phyloP scores from a whole-genome alignment of 2,329 filamentous ascomycete species.

The Cephalotrichum gorgonifer region DNA sequence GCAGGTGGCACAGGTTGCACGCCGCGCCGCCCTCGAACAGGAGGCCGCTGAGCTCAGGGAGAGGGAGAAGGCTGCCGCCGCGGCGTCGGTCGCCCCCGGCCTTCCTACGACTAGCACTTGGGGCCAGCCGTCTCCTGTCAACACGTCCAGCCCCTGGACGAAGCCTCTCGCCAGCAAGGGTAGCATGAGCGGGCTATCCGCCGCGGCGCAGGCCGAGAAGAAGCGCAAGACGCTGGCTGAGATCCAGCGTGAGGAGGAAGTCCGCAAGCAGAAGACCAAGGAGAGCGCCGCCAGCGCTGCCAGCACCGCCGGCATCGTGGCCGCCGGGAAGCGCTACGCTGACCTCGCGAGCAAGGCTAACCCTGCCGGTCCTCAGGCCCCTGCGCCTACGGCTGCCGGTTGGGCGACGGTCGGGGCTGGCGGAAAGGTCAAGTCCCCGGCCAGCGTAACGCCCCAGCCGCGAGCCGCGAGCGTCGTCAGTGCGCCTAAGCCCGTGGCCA shows the following conservation, averaged over 20 bases:
- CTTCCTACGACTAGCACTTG: conserved; percentile 84
- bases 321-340: conserved; percentile 77
- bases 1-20: conserved; percentile 65
- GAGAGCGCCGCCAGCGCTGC: conserved; percentile 23
- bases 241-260: conserved; percentile 93
- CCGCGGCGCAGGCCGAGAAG: conserved; percentile 6
- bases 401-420: conserved; percentile 95
- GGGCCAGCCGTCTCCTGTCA: conserved; percentile 68
- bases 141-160: conserved; percentile 55
- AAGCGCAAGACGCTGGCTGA: conserved; percentile 85
- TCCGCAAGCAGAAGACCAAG: conserved; percentile 66
- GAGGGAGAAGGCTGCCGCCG: conserved; percentile 44
- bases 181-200: conserved; percentile 13
- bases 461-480: conserved; percentile 34
- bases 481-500: conserved; percentile 31
- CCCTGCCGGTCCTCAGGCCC: conserved; percentile 20
- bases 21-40: conserved; percentile 70
- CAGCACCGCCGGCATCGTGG: conserved; percentile 18
- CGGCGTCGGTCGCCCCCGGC: conserved; percentile 54
- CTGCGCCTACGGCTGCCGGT: conserved; percentile 39
- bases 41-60: conserved; percentile 53
- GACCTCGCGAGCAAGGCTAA: conserved; percentile 76
- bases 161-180: conserved; percentile 47
- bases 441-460: conserved; percentile 33
- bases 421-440: conserved; percentile 77